These are phyloP conservation scores for Salvia rosmarinus DNA, from an alignment of 257 asterid genomes.

Conservation along the genomic window DNA sequence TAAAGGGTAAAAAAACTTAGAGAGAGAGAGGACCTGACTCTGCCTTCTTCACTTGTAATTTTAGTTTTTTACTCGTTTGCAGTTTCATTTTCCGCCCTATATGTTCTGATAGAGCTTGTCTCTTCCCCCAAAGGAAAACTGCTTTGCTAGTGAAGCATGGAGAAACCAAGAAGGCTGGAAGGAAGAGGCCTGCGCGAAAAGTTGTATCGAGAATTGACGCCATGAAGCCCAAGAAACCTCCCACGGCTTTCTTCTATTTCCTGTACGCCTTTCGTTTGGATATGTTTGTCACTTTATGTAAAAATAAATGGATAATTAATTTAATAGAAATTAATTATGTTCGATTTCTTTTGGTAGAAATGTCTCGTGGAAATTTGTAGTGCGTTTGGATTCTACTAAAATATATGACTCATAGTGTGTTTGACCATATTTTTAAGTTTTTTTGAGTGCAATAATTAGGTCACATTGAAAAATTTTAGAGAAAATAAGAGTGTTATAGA, in stretches of 20 bases:
- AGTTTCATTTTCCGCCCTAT: constrained; percentile 16
- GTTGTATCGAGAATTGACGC: constrained; percentile 57
- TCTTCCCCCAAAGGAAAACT: constrained; percentile 45
- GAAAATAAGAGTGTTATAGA: background rate
- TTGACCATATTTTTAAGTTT: background rate
- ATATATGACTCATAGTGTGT: background rate
- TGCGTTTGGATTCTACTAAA: background rate
- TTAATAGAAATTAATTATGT: background rate
- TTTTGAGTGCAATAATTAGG: background rate
- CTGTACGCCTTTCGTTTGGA: constrained; percentile 45
- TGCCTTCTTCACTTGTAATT: background rate
- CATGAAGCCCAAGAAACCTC: constrained; percentile 91
- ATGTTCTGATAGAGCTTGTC: background rate
- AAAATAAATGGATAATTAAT: background rate
- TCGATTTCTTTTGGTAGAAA: background rate
- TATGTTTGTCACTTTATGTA: constrained; percentile 16
- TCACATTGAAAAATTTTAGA: too few relatives aligned
- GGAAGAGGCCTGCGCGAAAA: constrained; percentile 44
- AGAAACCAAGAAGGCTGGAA: constrained; percentile 42
- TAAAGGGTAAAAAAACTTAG: constrained; percentile 34
- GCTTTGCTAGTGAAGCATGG: constrained; percentile 44
- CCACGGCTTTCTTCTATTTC: constrained; percentile 94
- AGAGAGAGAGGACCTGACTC: background rate
- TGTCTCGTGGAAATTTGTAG: background rate
- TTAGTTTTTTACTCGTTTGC: background rate